Conservation (phyloP, 2,329 filamentous ascomycete genomes). For the Elsinoe batatas region DNA sequence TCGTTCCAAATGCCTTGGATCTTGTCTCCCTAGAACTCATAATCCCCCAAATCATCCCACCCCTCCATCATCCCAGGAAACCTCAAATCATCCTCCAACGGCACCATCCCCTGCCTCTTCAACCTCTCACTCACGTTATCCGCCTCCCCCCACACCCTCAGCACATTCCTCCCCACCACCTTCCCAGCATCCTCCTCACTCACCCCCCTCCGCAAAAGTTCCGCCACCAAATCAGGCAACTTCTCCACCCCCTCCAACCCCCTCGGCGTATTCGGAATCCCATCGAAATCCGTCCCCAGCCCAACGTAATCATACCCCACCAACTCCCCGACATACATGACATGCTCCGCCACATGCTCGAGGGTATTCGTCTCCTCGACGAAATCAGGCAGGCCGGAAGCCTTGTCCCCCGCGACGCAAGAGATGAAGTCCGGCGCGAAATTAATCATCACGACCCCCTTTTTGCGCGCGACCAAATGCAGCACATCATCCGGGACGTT, state of each 20-base stretch:
- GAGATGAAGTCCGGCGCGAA: constrained; percentile 76
- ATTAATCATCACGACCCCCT: constrained; percentile 83
- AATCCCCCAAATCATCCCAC: neutral
- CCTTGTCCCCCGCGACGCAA: constrained; percentile 47
- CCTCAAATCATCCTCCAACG: constrained; percentile 35
- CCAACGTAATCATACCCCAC: constrained; percentile 86
- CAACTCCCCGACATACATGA: constrained; percentile 68
- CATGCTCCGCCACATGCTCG: constrained; percentile 67
- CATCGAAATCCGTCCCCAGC: constrained; percentile 84
- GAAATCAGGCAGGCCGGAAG: constrained; percentile 57
- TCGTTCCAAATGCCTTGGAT: neutral
- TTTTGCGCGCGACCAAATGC: constrained; percentile 59
- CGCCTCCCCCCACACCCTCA: constrained; percentile 75
- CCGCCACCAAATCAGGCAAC: constrained; percentile 67
- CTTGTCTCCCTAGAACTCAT: neutral
- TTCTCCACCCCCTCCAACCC: constrained; percentile 80
- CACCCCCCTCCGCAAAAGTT: constrained; percentile 63
- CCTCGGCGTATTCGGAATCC: constrained; percentile 53
- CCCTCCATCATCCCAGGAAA: neutral
- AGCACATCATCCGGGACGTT: constrained; percentile 85
- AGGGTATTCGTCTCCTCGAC: constrained; percentile 63
- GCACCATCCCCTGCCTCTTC: constrained; percentile 39
- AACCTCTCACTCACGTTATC: constrained; percentile 60
- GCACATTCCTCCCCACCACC: constrained; percentile 67
- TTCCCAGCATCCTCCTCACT: constrained; percentile 64